Base-by-base conservation (phyloP, 1,284 basidiomycete species). In the Pseudozyma pruni region DNA sequence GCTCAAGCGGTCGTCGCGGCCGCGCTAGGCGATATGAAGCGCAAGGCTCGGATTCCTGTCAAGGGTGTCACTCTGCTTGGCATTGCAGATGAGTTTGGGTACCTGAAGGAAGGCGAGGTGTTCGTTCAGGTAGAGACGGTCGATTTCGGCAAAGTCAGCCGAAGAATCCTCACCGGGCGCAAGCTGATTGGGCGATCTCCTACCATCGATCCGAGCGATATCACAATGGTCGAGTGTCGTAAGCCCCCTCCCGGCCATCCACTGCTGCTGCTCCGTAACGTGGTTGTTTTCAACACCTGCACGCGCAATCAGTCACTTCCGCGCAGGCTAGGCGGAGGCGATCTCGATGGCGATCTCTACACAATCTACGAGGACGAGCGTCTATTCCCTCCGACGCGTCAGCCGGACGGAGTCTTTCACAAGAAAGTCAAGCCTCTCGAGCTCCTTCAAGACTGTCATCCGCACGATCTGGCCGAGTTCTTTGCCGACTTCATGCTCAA, bases 401-500 rank as follows among this genome's bases (percentile, higher is more conserved):
- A 58, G 20, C 51, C 56, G 2, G 8, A 41, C 0, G 19, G 17
- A 2, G 20, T 43, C 11, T 55, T 56, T 19, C 53, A 67, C 27
- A 90, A 90, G 4, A 74, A 83, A 4, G 83, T 87, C 0, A 86
- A 86, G 0, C 72, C 78, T 8, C 86, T 86, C 48, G 38, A 84
- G 6, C 77, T 91, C 1, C 74, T 85, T 40, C 86, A 86, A 25
- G 85, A 83, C 35, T 88, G 87, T 78, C 27, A 29, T 10, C 89
- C 88, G 84, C 83, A 76, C 17, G 91, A 90, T 81, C 88, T 91
- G 1, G 88, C 87, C 0, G 86, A 89, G 29, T 91, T 91, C 75
- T 87, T 91, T 14, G 85, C 89, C 44, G 88, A 90, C 49, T 91
- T 50, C 16, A 59, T 66, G 23, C 87, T 85, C 63, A 88, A 86